Conservation (phyloP, 192 early-diverging fungal species). For the Chytriomyces confervae region DNA sequence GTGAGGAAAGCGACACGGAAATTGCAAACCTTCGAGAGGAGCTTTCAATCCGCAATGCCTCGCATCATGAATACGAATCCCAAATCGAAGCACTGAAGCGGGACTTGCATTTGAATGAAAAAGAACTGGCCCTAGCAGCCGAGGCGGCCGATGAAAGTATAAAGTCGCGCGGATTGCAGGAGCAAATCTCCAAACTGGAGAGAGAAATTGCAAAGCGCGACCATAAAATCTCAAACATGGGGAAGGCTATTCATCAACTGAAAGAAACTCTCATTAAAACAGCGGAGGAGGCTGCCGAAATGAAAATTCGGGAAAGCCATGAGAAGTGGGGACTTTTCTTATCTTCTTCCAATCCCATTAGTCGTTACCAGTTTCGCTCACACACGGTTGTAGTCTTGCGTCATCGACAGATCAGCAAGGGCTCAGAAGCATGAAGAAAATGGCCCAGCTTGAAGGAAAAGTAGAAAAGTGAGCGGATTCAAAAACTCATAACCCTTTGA, state of each 20-base stretch:
- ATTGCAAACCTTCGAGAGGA: conserved; percentile 12
- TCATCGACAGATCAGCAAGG: background rate
- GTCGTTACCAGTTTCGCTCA: background rate
- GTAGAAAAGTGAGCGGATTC: conserved; percentile 25
- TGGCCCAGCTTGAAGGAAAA: conserved; percentile 42
- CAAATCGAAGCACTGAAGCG: conserved; percentile 28
- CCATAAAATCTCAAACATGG: conserved; percentile 36
- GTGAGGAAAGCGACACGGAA: conserved; percentile 13
- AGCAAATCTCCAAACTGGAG: conserved; percentile 29
- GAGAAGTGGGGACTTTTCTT: background rate
- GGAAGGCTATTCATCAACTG: conserved; percentile 42
- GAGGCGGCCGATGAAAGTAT: conserved; percentile 22
- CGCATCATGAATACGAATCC: conserved; percentile 21
- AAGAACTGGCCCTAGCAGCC: conserved; percentile 16
- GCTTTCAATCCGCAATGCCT: conserved; percentile 12
- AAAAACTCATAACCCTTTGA: too few relatives aligned
- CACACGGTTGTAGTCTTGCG: background rate
- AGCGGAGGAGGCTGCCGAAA: conserved; percentile 38
- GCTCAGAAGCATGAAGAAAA: background rate
- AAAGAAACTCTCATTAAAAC: conserved; percentile 30
- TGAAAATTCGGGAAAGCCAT: conserved; percentile 23
- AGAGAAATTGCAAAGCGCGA: conserved; percentile 36
- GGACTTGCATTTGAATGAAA: conserved; percentile 24
- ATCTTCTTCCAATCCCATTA: too few relatives aligned
- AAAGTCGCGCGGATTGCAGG: conserved; percentile 20